Evolutionary conservation across 2,329 filamentous ascomycete genomes (phyloP).

Genomic region (Fusarium mundagurra): DNA sequence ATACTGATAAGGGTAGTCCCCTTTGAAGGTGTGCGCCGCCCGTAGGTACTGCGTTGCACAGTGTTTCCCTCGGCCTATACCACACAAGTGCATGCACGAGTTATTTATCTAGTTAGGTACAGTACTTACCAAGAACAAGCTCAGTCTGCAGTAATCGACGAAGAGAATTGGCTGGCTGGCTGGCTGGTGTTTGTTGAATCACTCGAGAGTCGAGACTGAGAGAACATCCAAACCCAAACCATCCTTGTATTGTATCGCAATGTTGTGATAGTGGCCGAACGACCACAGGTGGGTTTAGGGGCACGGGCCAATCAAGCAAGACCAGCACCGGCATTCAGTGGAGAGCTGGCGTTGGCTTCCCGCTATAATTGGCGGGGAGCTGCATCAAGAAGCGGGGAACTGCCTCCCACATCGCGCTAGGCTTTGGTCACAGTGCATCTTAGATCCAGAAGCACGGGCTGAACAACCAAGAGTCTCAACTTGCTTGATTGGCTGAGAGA

Average conservation of each 20-base stretch:
- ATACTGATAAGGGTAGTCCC: constrained; percentile 36
- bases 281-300: constrained; percentile 28
- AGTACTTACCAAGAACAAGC: not conserved
- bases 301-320: constrained; percentile 30
- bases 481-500: not conserved
- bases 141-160: constrained; percentile 11
- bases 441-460: constrained; percentile 1
- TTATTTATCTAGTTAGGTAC: not conserved
- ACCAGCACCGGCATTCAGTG: constrained; percentile 21
- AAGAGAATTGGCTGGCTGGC: constrained; percentile 2
- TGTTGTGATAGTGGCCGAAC: constrained; percentile 36
- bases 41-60: constrained; percentile 4
- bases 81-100: not conserved
- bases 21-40: not conserved
- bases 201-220: constrained; percentile 14
- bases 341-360: constrained; percentile 27
- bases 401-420: constrained; percentile 28
- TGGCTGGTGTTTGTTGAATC: constrained; percentile 14
- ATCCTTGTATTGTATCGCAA: constrained; percentile 8
- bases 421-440: constrained; percentile 20
- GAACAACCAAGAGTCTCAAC: not conserved
- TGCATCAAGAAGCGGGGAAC: constrained; percentile 33
- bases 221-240: constrained; percentile 17
- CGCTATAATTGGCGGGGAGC: constrained; percentile 26
- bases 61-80: constrained; percentile 2